Evolutionary conservation across 140 eudicot genomes (phyloP).

Genomic region (Ambrosia hybrid): DNA sequence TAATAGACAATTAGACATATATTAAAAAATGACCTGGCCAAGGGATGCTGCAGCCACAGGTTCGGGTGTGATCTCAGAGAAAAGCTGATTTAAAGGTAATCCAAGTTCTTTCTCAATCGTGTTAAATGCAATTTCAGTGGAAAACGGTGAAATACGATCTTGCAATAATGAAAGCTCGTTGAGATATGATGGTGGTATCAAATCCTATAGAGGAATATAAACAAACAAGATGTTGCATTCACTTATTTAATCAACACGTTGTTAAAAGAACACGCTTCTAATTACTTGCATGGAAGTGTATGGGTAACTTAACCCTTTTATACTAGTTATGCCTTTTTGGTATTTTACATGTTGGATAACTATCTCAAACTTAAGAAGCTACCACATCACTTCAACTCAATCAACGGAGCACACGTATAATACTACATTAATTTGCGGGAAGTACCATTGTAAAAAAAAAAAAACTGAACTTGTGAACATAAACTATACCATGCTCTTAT

Average conservation of each 20-base stretch:
- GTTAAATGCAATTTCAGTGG: slow-evolving; percentile 75
- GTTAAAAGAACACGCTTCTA: too few species aligned
- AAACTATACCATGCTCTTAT: background rate
- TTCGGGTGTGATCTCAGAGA: slow-evolving; percentile 86
- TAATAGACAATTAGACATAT: background rate
- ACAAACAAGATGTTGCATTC: background rate
- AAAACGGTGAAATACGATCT: slow-evolving; percentile 92
- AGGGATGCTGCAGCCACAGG: slow-evolving; percentile 99
- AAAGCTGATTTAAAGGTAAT: slow-evolving; percentile 63
- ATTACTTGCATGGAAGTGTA: too few species aligned
- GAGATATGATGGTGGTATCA: slow-evolving; percentile 84
- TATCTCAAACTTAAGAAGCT: too few species aligned
- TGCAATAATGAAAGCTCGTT: slow-evolving; percentile 87
- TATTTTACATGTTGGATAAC: too few species aligned
- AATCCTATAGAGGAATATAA: slow-evolving; percentile 50
- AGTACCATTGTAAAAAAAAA: background rate
- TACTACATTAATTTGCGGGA: background rate
- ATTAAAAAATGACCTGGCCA: slow-evolving; percentile 68
- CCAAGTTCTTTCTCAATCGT: slow-evolving; percentile 90
- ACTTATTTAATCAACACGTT: background rate
- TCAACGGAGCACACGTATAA: too few species aligned
- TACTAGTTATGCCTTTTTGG: too few species aligned
- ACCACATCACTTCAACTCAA: too few species aligned
- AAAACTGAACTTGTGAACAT: background rate
- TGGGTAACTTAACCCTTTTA: too few species aligned